These are phyloP conservation scores for Plenodomus biglobosus DNA, from an alignment of 2,329 filamentous ascomycete species.

Conservation along the genomic window DNA sequence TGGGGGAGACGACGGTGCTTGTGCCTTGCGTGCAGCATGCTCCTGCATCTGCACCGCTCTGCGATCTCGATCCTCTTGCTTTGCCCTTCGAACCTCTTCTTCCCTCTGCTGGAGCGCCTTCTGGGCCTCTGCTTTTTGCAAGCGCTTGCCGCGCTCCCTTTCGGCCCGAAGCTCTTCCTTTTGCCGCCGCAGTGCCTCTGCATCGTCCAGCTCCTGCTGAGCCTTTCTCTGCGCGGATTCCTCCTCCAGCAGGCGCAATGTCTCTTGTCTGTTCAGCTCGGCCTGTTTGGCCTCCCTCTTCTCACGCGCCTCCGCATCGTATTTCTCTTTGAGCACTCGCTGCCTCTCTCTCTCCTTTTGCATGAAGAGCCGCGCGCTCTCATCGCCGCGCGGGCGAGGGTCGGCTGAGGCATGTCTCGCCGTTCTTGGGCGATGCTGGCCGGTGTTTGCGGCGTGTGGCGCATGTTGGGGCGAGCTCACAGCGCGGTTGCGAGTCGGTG, in stretches of 20 bases:
- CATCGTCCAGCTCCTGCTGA: slow-evolving; percentile 33
- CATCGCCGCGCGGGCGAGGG: slow-evolving; percentile 25
- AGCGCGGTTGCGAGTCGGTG: slow-evolving; percentile 29
- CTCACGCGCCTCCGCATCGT: slow-evolving; percentile 39
- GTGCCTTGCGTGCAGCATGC: slow-evolving; percentile 25
- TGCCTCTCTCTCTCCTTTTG: slow-evolving; percentile 37
- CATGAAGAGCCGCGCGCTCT: slow-evolving; percentile 38
- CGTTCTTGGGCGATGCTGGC: slow-evolving; percentile 30
- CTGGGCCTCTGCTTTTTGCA: slow-evolving; percentile 35
- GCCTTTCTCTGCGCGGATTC: slow-evolving; percentile 32
- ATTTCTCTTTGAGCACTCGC: slow-evolving; percentile 30
- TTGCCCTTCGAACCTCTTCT: slow-evolving; percentile 32
- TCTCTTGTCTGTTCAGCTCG: slow-evolving; percentile 32
- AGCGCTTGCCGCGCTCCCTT: slow-evolving; percentile 36
- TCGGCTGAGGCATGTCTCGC: slow-evolving; percentile 21
- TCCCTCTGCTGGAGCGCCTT: slow-evolving; percentile 30
- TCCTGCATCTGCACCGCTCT: slow-evolving; percentile 25
- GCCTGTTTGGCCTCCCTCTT: slow-evolving; percentile 34
- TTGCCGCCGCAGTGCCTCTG: slow-evolving; percentile 29
- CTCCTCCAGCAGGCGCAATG: slow-evolving; percentile 29
- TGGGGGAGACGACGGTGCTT: slow-evolving; percentile 25
- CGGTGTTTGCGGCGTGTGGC: slow-evolving; percentile 21
- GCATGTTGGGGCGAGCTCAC: slow-evolving; percentile 31
- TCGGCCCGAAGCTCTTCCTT: slow-evolving; percentile 36
- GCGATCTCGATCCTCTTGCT: slow-evolving; percentile 26